Base-by-base conservation (phyloP, 176 grass and related monocot genomes). In the Eleusine coracana region DNA sequence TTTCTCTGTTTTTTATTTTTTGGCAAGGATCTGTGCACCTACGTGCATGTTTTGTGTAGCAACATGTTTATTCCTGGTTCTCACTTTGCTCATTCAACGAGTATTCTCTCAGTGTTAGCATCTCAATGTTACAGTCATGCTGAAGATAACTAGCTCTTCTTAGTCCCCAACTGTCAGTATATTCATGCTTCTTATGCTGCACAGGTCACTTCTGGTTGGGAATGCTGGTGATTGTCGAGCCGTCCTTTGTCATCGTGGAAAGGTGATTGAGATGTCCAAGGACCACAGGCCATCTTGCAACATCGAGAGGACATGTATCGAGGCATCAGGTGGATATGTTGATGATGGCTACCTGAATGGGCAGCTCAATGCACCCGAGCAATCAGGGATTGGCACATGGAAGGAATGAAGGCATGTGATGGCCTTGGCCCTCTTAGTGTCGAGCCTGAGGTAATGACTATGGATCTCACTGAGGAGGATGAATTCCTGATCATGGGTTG, bases 171-270 rank as follows among this genome's bases (percentile, higher is more conserved):
- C 21, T 77, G 41, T 60, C 74, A 36, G 48, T 18, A 70, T 70
- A 42, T 54, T 37, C 79, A 52, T 80, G 23, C 66, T 70, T 67
- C 18, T 31, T 58, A 21, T 81, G 28, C 71, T 67, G 38, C 7
- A 69, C 80, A 98, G 96, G 91, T 95, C 89, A 23, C 88, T 98
- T 69, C 80, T 98, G 56, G 96, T 98, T 20, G 96, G 91, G 21
- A 98, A 98, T 90, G 96, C 89, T 74, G 93, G 96, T 73, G 96
- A 95, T 69, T 98, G 96, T 77, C 81, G 93, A 75, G 96, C 96
- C 60, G 96, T 98, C 41, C 89, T 98, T 76, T 93, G 93, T 77
- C 86, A 87, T 72, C 87, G 89, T 44, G 96, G 96, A 49, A 92
- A 93, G 74, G 91, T 91, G 8, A 44, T 98, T 5, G 96, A 95